phyloP scores from a whole-genome alignment of 2,329 filamentous ascomycete species.

The Xylaria sp. region DNA sequence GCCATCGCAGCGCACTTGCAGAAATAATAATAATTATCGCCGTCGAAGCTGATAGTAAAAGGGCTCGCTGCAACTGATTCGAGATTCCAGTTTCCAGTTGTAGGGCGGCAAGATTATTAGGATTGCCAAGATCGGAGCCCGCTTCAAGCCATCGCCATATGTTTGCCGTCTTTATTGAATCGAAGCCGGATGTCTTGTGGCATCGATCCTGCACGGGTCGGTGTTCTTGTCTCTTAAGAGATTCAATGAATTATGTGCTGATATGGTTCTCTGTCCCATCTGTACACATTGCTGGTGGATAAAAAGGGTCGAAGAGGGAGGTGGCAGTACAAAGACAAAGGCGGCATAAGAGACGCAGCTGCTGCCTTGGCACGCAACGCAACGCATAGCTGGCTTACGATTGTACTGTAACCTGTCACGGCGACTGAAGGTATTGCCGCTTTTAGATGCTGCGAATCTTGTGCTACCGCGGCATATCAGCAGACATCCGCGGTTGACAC shows the following conservation, averaged over 20 bases:
- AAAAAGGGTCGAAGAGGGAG: constrained; percentile 23
- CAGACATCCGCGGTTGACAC: neutral
- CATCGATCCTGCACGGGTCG: constrained; percentile 1
- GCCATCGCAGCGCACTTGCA: constrained; percentile 35
- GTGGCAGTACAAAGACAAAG: constrained; percentile 22
- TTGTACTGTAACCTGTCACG: neutral
- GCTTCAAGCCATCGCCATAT: constrained; percentile 25
- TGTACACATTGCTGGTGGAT: neutral
- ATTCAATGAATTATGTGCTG: constrained; percentile 9
- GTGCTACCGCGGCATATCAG: neutral
- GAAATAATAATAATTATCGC: constrained; percentile 1
- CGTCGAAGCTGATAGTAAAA: constrained; percentile 20
- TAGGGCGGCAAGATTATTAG: constrained; percentile 14
- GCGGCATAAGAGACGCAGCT: constrained; percentile 17
- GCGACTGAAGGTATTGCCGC: neutral
- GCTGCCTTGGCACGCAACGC: constrained; percentile 30
- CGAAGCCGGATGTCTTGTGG: neutral
- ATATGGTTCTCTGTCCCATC: constrained; percentile 5
- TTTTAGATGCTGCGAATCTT: neutral
- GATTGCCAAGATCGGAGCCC: constrained; percentile 22
- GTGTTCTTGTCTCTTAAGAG: neutral
- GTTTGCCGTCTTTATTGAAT: constrained; percentile 11
- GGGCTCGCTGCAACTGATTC: neutral
- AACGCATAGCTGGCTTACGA: neutral
- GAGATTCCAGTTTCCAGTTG: neutral